Evolutionary conservation across 2,329 filamentous ascomycete species (phyloP).

Genomic region (Calonectria pseudoturangicola): DNA sequence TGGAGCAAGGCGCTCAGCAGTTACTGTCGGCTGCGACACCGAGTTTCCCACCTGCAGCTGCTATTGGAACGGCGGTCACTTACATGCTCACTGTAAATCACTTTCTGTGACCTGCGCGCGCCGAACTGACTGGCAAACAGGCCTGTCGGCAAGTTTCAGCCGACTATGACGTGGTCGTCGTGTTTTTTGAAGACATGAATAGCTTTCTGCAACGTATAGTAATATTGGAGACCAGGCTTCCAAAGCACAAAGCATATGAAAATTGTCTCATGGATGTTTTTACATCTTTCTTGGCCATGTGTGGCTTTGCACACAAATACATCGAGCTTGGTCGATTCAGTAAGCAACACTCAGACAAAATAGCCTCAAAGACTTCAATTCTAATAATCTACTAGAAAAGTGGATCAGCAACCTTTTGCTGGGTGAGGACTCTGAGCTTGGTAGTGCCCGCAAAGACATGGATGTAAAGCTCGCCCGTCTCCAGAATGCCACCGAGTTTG

Average conservation of each 20-base stretch:
- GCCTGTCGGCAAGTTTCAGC: constrained; percentile 57
- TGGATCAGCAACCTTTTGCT: constrained; percentile 55
- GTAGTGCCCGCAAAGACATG: constrained; percentile 55
- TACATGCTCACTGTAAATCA: constrained; percentile 54
- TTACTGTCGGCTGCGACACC: constrained; percentile 55
- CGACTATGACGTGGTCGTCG: constrained; percentile 62
- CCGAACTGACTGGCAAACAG: constrained; percentile 31
- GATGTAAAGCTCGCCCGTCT: constrained; percentile 53
- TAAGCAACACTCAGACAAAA: constrained; percentile 28
- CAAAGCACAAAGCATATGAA: constrained; percentile 55
- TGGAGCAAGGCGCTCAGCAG: constrained; percentile 56
- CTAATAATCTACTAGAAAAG: constrained; percentile 47
- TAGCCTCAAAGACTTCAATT: constrained; percentile 1
- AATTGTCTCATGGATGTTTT: constrained; percentile 62
- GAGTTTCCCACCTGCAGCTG: constrained; percentile 57
- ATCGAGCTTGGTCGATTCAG: constrained; percentile 59
- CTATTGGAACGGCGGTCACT: constrained; percentile 59
- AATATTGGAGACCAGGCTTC: constrained; percentile 58
- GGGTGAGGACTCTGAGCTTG: constrained; percentile 57
- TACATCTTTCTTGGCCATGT: constrained; percentile 57
- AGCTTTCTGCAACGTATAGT: constrained; percentile 60
- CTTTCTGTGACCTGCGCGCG: neutral
- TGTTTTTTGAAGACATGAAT: constrained; percentile 62
- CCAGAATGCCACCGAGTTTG: constrained; percentile 58
- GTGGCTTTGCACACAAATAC: constrained; percentile 59